Conservation (phyloP, 306 rosid species). For the Prunus persica region Prunus_persica_NCBIv2 NC_034012.1:9703001-9703500, state of each 20-base stretch:
- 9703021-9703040: too few species aligned
- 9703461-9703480: conserved; percentile 24
- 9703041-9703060: too few species aligned
- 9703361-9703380: not conserved
- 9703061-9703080: too few species aligned
- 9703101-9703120: not conserved
- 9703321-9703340: conserved; percentile 3
- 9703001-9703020: too few species aligned
- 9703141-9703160: not conserved
- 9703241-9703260: not conserved
- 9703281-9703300: not conserved
- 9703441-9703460: conserved; percentile 88
- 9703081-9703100: too few species aligned
- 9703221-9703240: not conserved
- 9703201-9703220: not conserved
- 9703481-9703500: conserved; percentile 50
- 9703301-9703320: not conserved
- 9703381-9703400: conserved; percentile 51
- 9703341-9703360: not conserved
- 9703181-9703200: not conserved
- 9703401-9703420: conserved; percentile 62
- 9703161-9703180: not conserved
- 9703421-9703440: conserved; percentile 91
- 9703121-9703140: not conserved
- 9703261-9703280: not conserved